Evolutionary conservation across 2,329 filamentous ascomycete species (phyloP).

Genomic region (Aquanectria penicillioides): DNA sequence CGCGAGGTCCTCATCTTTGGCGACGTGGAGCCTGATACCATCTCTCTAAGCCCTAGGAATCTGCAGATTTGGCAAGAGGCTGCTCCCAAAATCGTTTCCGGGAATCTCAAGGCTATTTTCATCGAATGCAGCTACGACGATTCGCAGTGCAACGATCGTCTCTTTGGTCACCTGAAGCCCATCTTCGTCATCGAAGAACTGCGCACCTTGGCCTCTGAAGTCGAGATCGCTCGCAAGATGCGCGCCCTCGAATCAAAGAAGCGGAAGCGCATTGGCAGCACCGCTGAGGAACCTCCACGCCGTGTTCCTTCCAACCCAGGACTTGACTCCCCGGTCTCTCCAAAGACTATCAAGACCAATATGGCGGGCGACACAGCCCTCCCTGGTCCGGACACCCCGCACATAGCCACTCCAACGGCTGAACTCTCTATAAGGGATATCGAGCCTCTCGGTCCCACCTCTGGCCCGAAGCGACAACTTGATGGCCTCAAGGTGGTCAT

Average conservation of each 20-base stretch:
- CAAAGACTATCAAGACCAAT: constrained; percentile 55
- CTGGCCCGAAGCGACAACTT: constrained; percentile 60
- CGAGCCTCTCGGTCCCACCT: constrained; percentile 40
- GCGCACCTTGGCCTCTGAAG: constrained; percentile 74
- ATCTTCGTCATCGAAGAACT: constrained; percentile 85
- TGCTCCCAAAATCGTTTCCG: constrained; percentile 81
- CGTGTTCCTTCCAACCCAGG: constrained; percentile 35
- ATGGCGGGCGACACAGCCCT: constrained; percentile 25
- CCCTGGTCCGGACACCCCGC: constrained; percentile 49
- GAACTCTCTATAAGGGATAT: constrained; percentile 55
- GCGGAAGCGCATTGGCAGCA: constrained; percentile 66
- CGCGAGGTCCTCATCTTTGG: constrained; percentile 92
- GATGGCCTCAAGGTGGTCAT: constrained; percentile 82
- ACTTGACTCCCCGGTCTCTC: constrained; percentile 62
- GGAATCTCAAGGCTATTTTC: constrained; percentile 82
- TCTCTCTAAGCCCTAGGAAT: constrained; percentile 85
- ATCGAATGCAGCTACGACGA: constrained; percentile 97
- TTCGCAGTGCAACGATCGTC: constrained; percentile 75
- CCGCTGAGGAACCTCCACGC: constrained; percentile 34
- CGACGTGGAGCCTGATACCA: constrained; percentile 90
- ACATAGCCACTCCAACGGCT: constrained; percentile 58
- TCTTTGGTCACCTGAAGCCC: constrained; percentile 92
- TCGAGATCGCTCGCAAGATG: constrained; percentile 62
- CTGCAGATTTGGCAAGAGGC: constrained; percentile 87
- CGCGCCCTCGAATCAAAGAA: constrained; percentile 62